Evolutionary conservation across 352 stramenopile species (phyloP), one percentile per base, ranked within the genome.

Genomic region (Phytophthora ohioensis): DNA sequence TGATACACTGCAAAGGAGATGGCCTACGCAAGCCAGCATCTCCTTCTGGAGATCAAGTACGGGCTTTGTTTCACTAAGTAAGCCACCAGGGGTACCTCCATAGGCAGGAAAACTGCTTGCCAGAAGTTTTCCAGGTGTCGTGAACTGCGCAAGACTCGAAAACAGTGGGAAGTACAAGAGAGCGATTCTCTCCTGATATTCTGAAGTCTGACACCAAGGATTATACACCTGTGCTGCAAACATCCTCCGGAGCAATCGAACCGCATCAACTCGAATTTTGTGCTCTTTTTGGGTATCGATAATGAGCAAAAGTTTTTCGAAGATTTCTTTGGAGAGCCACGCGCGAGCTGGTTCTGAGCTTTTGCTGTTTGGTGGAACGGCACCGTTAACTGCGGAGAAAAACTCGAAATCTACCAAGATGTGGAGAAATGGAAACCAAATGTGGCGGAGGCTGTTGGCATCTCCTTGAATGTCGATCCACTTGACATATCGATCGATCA

Each of bases 391-490:
- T 7, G 78, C 74, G 1, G 84, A 76, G 30, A 94, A 94, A 27
- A 84, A 80, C 68, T 93, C 85, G 38, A 91, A 91, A 41, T 92
- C 87, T 34, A 90, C 79, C 34, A 94, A 64, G 31, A 81, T 78
- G 17, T 80, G 72, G 17, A 92, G 57, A 42, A 92, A 94, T 11
- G 85, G 83, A 39, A 93, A 90, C 64, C 88, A 71, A 9, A 92
- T 73, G 34, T 93, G 85, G 3, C 87, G 78, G 1, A 90, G 77
- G 11, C 84, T 81, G 47, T 85, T 85, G 3, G 81, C 75, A 35
- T 91, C 82, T 12, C 69, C 49, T 39, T 81, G 58, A 30, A 76
- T 56, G 4, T 84, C 61, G n/a, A 84, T 74, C 65, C 64, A 76
- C n/a, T 76, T 67, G 0, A 91, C 63, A 39, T 82, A 90, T 10